A percentile compares a stretch with the other conserved stretches of the same genome.
phyloP scores from a whole-genome alignment of 2,329 filamentous ascomycete genomes.

The Nectriaceae sp. region DNA sequence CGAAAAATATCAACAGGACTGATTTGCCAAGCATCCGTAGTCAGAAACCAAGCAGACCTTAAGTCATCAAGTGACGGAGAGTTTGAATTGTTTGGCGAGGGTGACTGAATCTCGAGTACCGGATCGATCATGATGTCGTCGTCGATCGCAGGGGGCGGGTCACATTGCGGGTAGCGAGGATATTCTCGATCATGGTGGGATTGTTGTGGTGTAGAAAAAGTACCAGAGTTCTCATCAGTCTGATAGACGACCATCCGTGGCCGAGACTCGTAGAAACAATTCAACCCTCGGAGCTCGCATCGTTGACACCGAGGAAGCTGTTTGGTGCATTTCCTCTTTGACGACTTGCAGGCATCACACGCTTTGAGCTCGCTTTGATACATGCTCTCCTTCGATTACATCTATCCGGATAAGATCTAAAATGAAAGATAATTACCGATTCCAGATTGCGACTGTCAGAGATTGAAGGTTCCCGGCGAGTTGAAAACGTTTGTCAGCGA shows the following conservation, averaged over 20 bases:
- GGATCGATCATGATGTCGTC: not conserved
- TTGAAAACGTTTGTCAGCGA: no score
- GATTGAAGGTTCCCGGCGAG: no score
- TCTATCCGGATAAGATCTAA: no score
- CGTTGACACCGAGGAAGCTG: constrained; percentile 17
- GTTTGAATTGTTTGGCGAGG: not conserved
- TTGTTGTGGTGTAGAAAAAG: not conserved
- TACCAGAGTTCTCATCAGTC: not conserved
- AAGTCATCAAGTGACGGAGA: constrained; percentile 13
- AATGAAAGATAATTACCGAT: no score
- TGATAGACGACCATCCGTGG: constrained; percentile 12
- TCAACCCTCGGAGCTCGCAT: constrained; percentile 16
- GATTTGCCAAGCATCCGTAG: constrained; percentile 6
- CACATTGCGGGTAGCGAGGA: not conserved
- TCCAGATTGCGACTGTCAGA: no score
- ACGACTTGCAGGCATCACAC: constrained; percentile 14
- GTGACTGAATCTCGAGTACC: not conserved
- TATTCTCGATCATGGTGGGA: not conserved
- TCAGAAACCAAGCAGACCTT: constrained; percentile 16
- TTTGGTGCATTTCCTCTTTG: constrained; percentile 23
- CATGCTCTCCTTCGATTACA: no score
- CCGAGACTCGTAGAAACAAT: constrained; percentile 21
- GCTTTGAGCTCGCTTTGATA: constrained; percentile 11
- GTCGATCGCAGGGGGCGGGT: not conserved
- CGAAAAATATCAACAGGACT: not conserved